Evolutionary conservation across 2,329 filamentous ascomycete genomes (phyloP).

Genomic region (Epichloe sibirici): DNA sequence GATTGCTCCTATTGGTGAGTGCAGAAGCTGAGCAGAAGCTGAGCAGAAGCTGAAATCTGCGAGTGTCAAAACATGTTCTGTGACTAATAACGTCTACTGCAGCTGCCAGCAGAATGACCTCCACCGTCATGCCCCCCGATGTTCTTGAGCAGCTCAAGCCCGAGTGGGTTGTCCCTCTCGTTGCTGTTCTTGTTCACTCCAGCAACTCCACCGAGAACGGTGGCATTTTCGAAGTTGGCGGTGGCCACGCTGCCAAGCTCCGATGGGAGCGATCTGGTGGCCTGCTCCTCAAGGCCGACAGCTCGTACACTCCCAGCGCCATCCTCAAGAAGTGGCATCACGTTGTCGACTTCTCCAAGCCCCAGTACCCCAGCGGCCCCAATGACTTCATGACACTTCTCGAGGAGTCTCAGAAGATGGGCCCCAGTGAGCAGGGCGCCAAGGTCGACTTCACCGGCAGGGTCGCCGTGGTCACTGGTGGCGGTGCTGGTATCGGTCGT

Average conservation of each 20-base stretch:
- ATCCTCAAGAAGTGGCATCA: conserved; percentile 83
- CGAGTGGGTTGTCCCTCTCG: conserved; percentile 89
- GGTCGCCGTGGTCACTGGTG: conserved; percentile 79
- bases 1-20: conserved; percentile 68
- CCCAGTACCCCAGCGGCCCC: conserved; percentile 71
- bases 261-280: conserved; percentile 91
- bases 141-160: conserved; percentile 76
- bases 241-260: conserved; percentile 83
- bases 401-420: conserved; percentile 70
- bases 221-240: conserved; percentile 85
- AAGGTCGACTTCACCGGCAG: conserved; percentile 72
- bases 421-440: conserved; percentile 58
- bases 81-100: not conserved
- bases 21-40: not conserved
- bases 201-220: conserved; percentile 75
- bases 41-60: too few species aligned
- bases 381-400: conserved; percentile 82
- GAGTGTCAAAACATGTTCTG: not conserved
- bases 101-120: conserved; percentile 90
- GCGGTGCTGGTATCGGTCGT: conserved; percentile 81
- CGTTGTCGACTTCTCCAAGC: conserved; percentile 68
- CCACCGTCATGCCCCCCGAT: conserved; percentile 89
- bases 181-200: conserved; percentile 77
- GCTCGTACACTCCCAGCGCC: conserved; percentile 75
- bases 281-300: conserved; percentile 79